phyloP scores from a whole-genome alignment of 2,329 filamentous ascomycete species.

The Emmonsiellopsis sp. region DNA sequence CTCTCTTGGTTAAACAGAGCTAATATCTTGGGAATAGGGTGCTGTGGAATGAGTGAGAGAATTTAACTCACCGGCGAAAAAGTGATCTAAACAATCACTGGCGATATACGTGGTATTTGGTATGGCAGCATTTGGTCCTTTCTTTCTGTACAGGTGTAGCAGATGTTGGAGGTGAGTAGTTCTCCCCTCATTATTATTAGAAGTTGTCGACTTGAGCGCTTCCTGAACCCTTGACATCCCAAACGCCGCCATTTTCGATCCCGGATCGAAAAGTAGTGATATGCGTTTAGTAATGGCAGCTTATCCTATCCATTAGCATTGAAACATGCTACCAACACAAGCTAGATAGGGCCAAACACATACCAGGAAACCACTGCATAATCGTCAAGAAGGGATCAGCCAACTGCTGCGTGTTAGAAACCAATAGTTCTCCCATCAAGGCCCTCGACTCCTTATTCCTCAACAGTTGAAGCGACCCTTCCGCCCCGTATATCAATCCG shows the following conservation, averaged over 20 bases:
- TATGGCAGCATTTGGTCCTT: constrained; percentile 7
- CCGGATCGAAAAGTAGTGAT: not conserved
- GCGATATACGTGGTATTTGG: constrained; percentile 11
- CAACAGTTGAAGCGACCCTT: constrained; percentile 6
- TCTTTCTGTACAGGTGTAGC: constrained; percentile 4
- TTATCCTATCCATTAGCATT: not conserved
- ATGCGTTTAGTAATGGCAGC: not conserved
- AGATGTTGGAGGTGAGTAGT: constrained; percentile 10
- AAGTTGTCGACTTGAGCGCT: not conserved
- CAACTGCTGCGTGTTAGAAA: not conserved
- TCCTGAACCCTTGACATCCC: constrained; percentile 9
- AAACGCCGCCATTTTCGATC: constrained; percentile 5
- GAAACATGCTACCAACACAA: not conserved
- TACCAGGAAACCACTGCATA: constrained; percentile 11
- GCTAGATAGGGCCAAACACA: not conserved
- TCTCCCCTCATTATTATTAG: not conserved
- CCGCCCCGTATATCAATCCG: constrained; percentile 7
- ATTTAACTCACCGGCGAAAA: constrained; percentile 9
- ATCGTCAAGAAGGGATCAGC: constrained; percentile 1
- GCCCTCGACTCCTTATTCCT: constrained; percentile 8
- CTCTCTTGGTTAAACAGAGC: too few relatives aligned
- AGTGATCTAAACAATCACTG: constrained; percentile 13
- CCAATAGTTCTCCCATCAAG: constrained; percentile 5
- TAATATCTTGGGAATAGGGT: not conserved
- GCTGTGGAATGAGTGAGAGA: not conserved